Evolutionary conservation across 768 basidiomycete species (phyloP), one percentile per base, ranked within the genome.

Genomic region (Symmetrospora coprosmae): DNA sequence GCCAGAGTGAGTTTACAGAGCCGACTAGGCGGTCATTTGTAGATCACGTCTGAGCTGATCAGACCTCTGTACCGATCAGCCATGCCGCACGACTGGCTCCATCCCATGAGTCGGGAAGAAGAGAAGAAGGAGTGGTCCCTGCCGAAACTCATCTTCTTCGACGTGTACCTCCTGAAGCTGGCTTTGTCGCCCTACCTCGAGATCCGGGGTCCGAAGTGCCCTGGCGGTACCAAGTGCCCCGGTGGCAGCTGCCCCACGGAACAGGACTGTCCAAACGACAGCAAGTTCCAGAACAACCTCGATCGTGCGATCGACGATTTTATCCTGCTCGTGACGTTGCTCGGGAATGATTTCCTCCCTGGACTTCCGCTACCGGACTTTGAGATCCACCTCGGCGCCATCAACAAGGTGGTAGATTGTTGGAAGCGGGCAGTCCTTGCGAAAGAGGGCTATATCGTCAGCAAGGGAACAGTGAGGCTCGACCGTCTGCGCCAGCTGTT

Each of bases 271-370:
- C n/a, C n/a, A n/a, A 46, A 46, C n/a, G 2, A 46, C 14, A 21
- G 21, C n/a, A 17, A 25, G 3, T 43, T 41, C 31, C n/a, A n/a
- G n/a, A n/a, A n/a, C n/a, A 46, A 58, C 37, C 41, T 41, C 25
- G 55, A 58, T 17, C 9, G 55, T n/a, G 55, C 38, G 6, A 43
- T 58, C 5, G 55, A 58, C 23, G 55, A 58, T 27, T 58, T 58
- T 46, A 58, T 58, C 2, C 17, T 45, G 11, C 35, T 53, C 16
- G 51, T 53, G 16, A 40, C 51, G 19, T 14, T 53, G 21, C 35
- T 53, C 25, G 51, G 51, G 11, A 53, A 53, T 23, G 51, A 53
- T 25, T 53, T 53, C 37, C 35, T 53, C 14, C 51, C 51, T 27
- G 39, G 34, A 13, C 39, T 53, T 13, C 51, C 51, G n/a, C 51